Percentiles rank a stretch among this genome's conserved stretches.
phyloP scores from a whole-genome alignment of 108 stramenopile genomes.

The Seminavis robusta region DNA sequence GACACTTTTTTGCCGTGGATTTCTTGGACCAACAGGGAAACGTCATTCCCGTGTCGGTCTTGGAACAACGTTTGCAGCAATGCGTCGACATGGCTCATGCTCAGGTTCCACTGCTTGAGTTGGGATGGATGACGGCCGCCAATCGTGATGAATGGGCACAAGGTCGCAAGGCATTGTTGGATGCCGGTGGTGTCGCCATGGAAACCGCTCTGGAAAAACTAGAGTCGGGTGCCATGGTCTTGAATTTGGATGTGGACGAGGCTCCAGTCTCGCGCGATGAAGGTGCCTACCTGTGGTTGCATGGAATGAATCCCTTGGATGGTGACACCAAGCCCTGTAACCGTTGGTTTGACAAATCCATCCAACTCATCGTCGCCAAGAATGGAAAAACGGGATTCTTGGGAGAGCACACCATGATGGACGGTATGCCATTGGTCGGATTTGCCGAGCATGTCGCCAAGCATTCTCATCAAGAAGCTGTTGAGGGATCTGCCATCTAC shows the following conservation, averaged over 20 bases:
- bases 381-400: conserved; percentile 84
- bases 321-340: conserved; percentile 51
- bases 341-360: conserved; percentile 89
- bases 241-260: conserved; percentile 75
- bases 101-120: conserved; percentile 16
- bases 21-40: conserved; percentile 24
- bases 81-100: conserved; percentile 47
- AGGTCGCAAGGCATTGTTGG: conserved; percentile 61
- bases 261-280: conserved; percentile 53
- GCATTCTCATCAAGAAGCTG: conserved; percentile 58
- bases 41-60: conserved; percentile 29
- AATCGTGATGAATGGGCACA: conserved; percentile 72
- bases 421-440: conserved; percentile 83
- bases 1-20: conserved; percentile 59
- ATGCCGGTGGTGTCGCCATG: conserved; percentile 54
- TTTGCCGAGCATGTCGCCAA: conserved; percentile 61
- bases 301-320: no score
- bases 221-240: conserved; percentile 72
- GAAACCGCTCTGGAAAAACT: conserved; percentile 61
- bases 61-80: conserved; percentile 38
- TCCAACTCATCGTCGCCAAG: conserved; percentile 74
- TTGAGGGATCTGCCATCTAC: conserved; percentile 25
- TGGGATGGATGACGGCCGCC: conserved; percentile 73
- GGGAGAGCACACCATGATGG: conserved; percentile 92
- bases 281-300: conserved; percentile 49